Evolutionary conservation across 306 rosid genomes (phyloP), one percentile per base, ranked within the genome.

Genomic region (Dalbergia oliveri): DNA sequence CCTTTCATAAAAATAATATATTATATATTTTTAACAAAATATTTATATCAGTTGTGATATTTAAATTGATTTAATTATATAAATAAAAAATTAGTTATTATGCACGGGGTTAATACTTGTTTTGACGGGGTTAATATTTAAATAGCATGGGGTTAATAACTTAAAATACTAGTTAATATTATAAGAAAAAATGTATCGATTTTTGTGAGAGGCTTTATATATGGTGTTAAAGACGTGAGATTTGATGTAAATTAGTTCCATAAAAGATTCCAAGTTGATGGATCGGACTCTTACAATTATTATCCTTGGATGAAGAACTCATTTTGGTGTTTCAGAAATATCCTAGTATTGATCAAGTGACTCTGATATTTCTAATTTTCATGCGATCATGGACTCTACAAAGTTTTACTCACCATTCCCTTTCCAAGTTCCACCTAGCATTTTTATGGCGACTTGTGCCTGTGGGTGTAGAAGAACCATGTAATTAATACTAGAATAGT

Each of bases 311-410:
- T 45, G 44, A n/a, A 72, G 72, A 3, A 34, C 50, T 69, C 72
- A 85, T 80, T 77, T 80, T 5, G 43, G 82, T 71, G 88, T 87
- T 13, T 34, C 65, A 68, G 9, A 81, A 21, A 58, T 63, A 6
- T 10, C 18, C 19, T 37, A 11, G 60, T 35, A 72, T 44, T 0
- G 19, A 21, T 82, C 14, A 26, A 39, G 34, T 69, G 73, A n/a
- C 66, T 54, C 39, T 73, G 16, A 76, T 37, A 4, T 26, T 65
- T 35, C 23, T 37, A 37, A 15, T 34, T 72, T 15, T 72, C 15
- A 19, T 56, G 19, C 18, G 18, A 9, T 11, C 62, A 47, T 84
- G 88, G 88, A 88, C 64, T 81, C 90, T 88, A 81, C 90, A 47
- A 34, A 35, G 1, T 15, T 66, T 72, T 65, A 69, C 81, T 69